Evolutionary conservation across 192 early-diverging fungal species (phyloP), one percentile per base, ranked within the genome.

Genomic region (Kickxella alabastrina): DNA sequence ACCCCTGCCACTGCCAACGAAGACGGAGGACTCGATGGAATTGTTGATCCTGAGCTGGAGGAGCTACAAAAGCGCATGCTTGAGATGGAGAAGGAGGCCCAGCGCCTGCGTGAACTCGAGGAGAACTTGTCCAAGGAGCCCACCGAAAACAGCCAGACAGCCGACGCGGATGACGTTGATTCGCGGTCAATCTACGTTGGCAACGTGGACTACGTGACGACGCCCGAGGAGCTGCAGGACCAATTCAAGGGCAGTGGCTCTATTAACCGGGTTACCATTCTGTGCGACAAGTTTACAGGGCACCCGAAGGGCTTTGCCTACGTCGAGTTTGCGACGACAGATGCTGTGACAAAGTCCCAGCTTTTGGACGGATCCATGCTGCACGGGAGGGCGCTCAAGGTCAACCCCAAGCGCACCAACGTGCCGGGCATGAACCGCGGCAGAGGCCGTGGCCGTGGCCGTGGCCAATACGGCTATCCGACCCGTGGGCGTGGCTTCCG

Each of bases 211-310:
- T 99, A 97, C 77, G 78, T 73, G 34, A 78, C 91, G 21, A 93
- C 92, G 44, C 93, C 96, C 14, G 94, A 97, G 57, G 91, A 97
- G 53, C 79, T 99, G 26, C 93, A 97, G 65, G 85, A 83, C 26
- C 92, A 94, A 59, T 99, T 99, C 54, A 87, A 93, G 69, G 80
- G 89, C 7, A 95, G 93, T 68, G 95, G 97, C 15, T 86, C 86
- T 15, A 95, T 99, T 66, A 99, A 95, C 66, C 82, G 97, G 21
- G 91, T 97, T 8, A 99, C 95, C 10, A 97, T 97, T 52, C 65
- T 94, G 35, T 93, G 92, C 59, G 88, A 99, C 76, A 93, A 93
- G 65, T 90, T 76, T 59, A 96, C 92, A 17, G 92, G 92, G 18
- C 87, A 89, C 46, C 89, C 91, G 21, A 91, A 90, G 62, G 90